A percentile compares a stretch with the other conserved stretches of the same genome.
phyloP scores from a whole-genome alignment of 805 yeast genomes.

The Phaffomyces opuntiae region DNA sequence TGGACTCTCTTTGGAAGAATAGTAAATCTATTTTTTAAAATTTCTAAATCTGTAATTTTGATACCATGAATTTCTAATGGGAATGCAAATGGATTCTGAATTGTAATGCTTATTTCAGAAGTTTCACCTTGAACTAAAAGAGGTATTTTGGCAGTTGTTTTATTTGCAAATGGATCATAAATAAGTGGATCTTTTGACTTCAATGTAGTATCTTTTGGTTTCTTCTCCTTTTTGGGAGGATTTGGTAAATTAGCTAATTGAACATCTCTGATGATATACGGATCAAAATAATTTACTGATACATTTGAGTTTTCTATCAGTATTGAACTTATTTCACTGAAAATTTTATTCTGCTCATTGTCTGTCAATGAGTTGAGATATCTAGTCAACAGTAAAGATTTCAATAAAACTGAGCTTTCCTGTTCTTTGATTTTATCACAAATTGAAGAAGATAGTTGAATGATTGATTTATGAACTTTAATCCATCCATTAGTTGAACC shows the following conservation, averaged over 20 bases:
- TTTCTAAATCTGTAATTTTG: constrained; percentile 28
- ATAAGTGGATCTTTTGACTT: constrained; percentile 33
- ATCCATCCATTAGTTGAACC: constrained; percentile 42
- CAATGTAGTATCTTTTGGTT: not conserved
- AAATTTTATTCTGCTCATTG: constrained; percentile 48
- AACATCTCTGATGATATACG: constrained; percentile 49
- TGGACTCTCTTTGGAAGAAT: constrained; percentile 33
- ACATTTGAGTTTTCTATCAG: constrained; percentile 9
- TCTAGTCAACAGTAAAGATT: constrained; percentile 48
- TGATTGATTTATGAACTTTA: constrained; percentile 46
- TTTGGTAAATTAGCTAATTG: constrained; percentile 26
- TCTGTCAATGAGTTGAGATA: constrained; percentile 46
- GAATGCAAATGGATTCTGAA: constrained; percentile 79
- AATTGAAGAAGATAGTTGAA: constrained; percentile 45
- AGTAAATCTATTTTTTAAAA: constrained; percentile 24
- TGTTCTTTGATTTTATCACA: constrained; percentile 45
- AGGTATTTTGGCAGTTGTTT: constrained; percentile 17
- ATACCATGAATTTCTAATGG: constrained; percentile 54
- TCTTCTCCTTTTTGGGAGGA: constrained; percentile 17
- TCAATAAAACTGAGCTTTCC: constrained; percentile 36
- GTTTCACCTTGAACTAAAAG: constrained; percentile 56
- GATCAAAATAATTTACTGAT: constrained; percentile 63
- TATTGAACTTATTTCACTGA: constrained; percentile 27
- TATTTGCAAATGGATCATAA: constrained; percentile 49
- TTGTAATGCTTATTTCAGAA: constrained; percentile 44